phyloP scores from a whole-genome alignment of 164 flowering plant genomes.

The Dillenia turbinata region DNA sequence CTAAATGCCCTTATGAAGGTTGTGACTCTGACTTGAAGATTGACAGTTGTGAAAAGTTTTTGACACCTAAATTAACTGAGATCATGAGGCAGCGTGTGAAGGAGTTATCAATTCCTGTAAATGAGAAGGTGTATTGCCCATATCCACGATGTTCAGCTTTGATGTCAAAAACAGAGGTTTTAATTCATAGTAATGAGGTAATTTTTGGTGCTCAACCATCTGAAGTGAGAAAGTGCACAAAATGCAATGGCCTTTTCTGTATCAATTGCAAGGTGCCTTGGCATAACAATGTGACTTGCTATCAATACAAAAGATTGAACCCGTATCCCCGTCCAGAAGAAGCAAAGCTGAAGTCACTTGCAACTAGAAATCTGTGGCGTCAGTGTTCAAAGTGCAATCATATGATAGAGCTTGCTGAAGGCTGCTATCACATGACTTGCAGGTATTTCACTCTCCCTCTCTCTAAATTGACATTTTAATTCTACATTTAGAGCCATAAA shows the following conservation, averaged over 20 bases:
- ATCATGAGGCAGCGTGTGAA: conserved; percentile 46
- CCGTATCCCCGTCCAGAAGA: conserved; percentile 46
- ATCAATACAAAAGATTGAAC: conserved; percentile 28
- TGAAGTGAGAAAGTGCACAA: conserved; percentile 52
- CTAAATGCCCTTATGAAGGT: conserved; percentile 68
- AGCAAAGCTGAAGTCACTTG: conserved; percentile 56
- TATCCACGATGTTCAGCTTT: conserved; percentile 75
- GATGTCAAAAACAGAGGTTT: conserved; percentile 60
- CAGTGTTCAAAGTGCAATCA: conserved; percentile 74
- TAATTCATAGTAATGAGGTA: conserved; percentile 17
- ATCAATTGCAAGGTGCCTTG: conserved; percentile 76
- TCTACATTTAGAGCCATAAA: not conserved
- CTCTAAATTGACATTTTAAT: not conserved
- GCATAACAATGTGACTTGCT: conserved; percentile 59
- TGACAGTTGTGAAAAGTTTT: conserved; percentile 52
- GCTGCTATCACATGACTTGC: conserved; percentile 87
- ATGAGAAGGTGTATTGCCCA: conserved; percentile 83
- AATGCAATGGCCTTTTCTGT: conserved; percentile 60
- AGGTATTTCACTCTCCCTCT: conserved; percentile 33
- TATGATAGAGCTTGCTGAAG: conserved; percentile 74
- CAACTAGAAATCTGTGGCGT: conserved; percentile 56
- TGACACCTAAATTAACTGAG: conserved; percentile 50
- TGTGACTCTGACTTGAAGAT: conserved; percentile 53
- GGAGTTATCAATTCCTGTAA: conserved; percentile 67
- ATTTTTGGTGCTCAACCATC: conserved; percentile 13